Percentiles rank a stretch among this genome's conserved stretches.
Conservation (phyloP, 2,329 filamentous ascomycete genomes). For the Penicillium janthinellum region DNA sequence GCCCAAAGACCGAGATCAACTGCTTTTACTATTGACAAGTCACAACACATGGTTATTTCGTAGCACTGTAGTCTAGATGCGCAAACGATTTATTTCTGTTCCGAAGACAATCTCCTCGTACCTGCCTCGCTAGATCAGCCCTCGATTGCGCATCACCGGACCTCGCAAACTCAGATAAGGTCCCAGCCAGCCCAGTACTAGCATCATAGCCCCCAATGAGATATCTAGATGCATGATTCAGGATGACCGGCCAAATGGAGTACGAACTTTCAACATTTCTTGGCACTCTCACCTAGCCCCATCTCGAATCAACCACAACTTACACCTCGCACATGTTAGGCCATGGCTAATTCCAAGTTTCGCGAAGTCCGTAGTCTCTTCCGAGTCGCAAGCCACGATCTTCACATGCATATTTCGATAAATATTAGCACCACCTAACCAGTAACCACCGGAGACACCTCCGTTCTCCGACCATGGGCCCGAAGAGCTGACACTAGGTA, state of each 20-base stretch:
- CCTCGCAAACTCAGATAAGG: slow-evolving; percentile 1
- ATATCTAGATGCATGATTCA: not conserved
- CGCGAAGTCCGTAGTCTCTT: too few species aligned
- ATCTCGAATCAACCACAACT: not conserved
- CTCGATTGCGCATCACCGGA: slow-evolving; percentile 2
- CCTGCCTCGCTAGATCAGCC: slow-evolving; percentile 4
- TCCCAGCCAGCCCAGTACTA: not conserved
- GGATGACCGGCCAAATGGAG: not conserved
- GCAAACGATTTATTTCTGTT: not conserved
- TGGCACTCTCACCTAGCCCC: not conserved
- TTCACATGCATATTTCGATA: too few species aligned
- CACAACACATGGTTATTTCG: too few species aligned
- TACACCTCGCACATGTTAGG: too few species aligned
- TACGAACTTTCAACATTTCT: not conserved
- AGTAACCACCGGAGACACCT: too few species aligned
- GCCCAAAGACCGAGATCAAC: not conserved
- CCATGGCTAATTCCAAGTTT: too few species aligned
- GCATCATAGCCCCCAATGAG: not conserved
- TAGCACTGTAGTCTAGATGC: not conserved
- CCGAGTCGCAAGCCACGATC: too few species aligned
- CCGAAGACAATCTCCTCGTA: not conserved
- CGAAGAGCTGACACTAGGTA: too few species aligned
- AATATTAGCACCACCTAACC: too few species aligned
- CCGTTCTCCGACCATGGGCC: too few species aligned
- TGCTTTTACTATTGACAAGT: not conserved